Percentiles rank a stretch among this genome's conserved stretches.
Evolutionary conservation across 176 grass and related monocot species (phyloP).

Genomic region (Pharus latifolius): DNA sequence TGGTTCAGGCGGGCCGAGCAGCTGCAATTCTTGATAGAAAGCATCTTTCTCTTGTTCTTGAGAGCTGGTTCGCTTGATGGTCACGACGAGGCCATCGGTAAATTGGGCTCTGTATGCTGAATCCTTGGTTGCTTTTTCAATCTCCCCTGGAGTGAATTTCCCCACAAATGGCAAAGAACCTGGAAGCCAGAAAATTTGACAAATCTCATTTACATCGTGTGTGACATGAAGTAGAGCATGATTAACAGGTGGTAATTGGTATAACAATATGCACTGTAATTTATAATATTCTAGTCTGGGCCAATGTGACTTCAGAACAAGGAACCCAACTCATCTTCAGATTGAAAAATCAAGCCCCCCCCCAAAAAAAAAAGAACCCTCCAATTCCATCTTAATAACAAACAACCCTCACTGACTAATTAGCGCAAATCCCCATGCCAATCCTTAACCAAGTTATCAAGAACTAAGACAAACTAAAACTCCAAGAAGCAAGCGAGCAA

Average conservation of each 20-base stretch:
- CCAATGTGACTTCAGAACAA: neutral
- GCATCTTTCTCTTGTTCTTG: conserved; percentile 20
- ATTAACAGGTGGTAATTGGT: neutral
- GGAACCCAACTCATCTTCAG: neutral
- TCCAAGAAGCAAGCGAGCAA: no score
- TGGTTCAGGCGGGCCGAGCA: conserved; percentile 31
- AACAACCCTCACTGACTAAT: no score
- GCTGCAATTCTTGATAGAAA: conserved; percentile 22
- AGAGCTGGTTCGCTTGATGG: conserved; percentile 20
- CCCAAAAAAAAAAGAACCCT: no score
- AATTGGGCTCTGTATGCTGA: conserved; percentile 46
- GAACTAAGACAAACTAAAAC: no score
- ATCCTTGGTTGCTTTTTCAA: conserved; percentile 29
- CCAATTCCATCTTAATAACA: no score
- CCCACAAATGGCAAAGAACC: conserved; percentile 11
- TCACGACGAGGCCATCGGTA: conserved; percentile 17
- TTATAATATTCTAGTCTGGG: neutral
- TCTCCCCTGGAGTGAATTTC: conserved; percentile 34
- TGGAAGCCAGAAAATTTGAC: neutral
- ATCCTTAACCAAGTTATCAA: no score
- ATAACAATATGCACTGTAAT: no score
- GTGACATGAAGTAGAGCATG: neutral
- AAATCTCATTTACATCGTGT: neutral
- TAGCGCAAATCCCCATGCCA: no score
- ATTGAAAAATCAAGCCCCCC: neutral